A percentile compares a stretch with the other conserved stretches of the same genome.
Evolutionary conservation across 2,329 filamentous ascomycete genomes (phyloP).

Genomic region (Coleophoma cylindrospora): DNA sequence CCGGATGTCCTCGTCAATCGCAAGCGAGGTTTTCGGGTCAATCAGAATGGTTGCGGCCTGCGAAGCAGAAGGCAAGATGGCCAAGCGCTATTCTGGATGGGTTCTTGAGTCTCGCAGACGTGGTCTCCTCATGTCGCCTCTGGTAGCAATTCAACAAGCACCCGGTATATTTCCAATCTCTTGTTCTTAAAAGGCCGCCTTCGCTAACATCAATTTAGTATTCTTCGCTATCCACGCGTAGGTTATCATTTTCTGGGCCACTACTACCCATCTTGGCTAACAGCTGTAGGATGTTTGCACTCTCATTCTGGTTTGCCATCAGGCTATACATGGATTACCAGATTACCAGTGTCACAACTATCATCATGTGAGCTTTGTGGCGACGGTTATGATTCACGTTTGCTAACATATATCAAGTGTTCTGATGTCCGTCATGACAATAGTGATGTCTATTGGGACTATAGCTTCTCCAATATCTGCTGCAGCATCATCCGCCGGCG

Average conservation of each 20-base stretch:
- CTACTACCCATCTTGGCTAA: no score
- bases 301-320: slow-evolving; percentile 58
- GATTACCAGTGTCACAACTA: slow-evolving; percentile 43
- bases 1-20: slow-evolving; percentile 47
- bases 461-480: slow-evolving; percentile 52
- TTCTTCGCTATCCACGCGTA: slow-evolving; percentile 22
- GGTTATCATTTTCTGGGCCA: neutral
- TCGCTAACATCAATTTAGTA: slow-evolving; percentile 19
- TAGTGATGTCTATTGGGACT: slow-evolving; percentile 36
- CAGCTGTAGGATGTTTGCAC: slow-evolving; percentile 38
- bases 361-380: slow-evolving; percentile 43
- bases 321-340: slow-evolving; percentile 40
- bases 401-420: slow-evolving; percentile 6
- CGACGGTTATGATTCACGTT: no score
- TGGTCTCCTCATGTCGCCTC: slow-evolving; percentile 35
- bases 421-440: slow-evolving; percentile 17
- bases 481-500: slow-evolving; percentile 28
- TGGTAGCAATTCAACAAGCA: slow-evolving; percentile 47
- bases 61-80: slow-evolving; percentile 49
- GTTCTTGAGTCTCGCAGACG: slow-evolving; percentile 43
- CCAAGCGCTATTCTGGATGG: slow-evolving; percentile 45
- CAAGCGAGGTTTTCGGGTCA: slow-evolving; percentile 51
- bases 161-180: slow-evolving; percentile 19
- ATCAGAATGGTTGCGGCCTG: slow-evolving; percentile 57
- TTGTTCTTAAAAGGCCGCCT: no score